A percentile compares a stretch with the other conserved stretches of the same genome.
Conservation (phyloP, 768 basidiomycete species). For the Tricholoma matsutake region DNA sequence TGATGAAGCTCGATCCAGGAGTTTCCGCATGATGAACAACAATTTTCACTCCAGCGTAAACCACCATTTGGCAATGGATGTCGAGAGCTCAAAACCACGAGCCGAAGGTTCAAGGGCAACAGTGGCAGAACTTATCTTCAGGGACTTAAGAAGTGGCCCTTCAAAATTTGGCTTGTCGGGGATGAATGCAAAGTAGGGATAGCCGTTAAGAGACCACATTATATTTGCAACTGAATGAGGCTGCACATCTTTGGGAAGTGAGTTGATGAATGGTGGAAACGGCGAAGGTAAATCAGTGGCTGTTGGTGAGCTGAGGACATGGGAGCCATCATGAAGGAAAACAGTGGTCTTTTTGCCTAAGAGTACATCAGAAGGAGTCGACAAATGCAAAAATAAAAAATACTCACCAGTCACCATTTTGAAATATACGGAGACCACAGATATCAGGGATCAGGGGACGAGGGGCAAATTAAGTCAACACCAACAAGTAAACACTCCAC, state of each 20-base stretch:
- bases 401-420: not conserved
- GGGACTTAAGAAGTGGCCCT: not conserved
- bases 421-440: not conserved
- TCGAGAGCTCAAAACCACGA: not conserved
- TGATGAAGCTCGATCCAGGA: not conserved
- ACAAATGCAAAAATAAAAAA: not conserved
- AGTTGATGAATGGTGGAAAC: not conserved
- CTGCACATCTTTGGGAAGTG: not conserved
- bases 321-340: not conserved
- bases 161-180: not conserved
- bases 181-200: conserved; percentile 1
- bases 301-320: not conserved
- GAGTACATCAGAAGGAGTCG: not conserved
- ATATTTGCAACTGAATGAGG: not conserved
- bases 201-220: not conserved
- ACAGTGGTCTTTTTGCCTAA: not conserved
- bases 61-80: not conserved
- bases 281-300: not conserved
- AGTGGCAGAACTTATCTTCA: not conserved
- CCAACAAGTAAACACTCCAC: not conserved
- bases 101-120: not conserved
- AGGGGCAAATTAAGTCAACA: not conserved
- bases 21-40: not conserved
- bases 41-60: not conserved
- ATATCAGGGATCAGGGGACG: not conserved